Conservation (phyloP, 1,139 yeast genomes). For the Yamadazyma atmosphaerica region DNA sequence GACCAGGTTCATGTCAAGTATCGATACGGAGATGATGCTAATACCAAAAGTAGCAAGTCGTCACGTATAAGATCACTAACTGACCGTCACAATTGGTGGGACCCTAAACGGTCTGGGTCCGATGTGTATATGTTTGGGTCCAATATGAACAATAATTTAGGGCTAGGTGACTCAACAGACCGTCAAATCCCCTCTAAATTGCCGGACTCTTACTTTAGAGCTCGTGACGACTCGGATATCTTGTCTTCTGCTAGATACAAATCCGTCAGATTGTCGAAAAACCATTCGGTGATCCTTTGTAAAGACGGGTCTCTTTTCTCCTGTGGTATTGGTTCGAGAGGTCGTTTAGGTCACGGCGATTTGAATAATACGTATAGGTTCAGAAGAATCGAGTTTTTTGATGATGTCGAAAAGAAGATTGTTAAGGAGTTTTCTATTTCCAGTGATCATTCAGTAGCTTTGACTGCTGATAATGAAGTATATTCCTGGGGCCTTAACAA, state of each 20-base stretch:
- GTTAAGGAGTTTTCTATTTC: constrained; percentile 53
- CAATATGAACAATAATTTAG: constrained; percentile 64
- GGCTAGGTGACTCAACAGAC: constrained; percentile 69
- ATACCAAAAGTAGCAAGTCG: too few species aligned
- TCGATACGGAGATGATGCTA: too few species aligned
- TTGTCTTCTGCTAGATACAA: constrained; percentile 40
- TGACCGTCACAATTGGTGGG: constrained; percentile 31
- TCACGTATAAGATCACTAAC: constrained; percentile 12
- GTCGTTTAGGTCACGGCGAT: constrained; percentile 63
- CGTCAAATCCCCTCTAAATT: constrained; percentile 37
- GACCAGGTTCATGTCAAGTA: constrained; percentile 23
- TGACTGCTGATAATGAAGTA: constrained; percentile 53
- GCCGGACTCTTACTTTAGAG: constrained; percentile 23
- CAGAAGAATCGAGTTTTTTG: constrained; percentile 31
- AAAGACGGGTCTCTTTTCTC: constrained; percentile 54
- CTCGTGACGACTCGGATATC: constrained; percentile 3
- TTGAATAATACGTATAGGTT: constrained; percentile 37
- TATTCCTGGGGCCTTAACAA: constrained; percentile 81
- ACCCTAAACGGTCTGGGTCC: constrained; percentile 51
- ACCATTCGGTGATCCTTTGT: constrained; percentile 64
- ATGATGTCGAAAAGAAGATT: constrained; percentile 18
- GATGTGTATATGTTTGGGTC: constrained; percentile 66
- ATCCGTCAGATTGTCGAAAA: constrained; percentile 56
- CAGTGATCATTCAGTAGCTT: constrained; percentile 62
- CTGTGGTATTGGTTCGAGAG: constrained; percentile 71